A percentile compares a stretch with the other conserved stretches of the same genome.
phyloP scores from a whole-genome alignment of 768 basidiomycete genomes.

The Lactarius vividus region DNA sequence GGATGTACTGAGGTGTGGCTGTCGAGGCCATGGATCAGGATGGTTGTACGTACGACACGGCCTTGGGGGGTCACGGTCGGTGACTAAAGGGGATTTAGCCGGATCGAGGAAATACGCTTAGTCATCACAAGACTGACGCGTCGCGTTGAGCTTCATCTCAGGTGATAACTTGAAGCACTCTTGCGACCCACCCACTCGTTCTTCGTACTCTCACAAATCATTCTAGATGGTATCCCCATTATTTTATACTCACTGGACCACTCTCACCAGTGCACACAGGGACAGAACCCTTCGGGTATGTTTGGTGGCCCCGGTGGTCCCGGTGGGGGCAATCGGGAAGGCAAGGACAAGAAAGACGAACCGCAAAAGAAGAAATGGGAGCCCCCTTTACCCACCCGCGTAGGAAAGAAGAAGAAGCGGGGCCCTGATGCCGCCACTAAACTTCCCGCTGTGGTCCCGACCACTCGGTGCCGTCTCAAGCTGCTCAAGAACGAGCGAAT shows the following conservation, averaged over 20 bases:
- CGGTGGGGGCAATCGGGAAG: slow-evolving; percentile 30
- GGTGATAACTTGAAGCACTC: slow-evolving; percentile 18
- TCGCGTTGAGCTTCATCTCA: slow-evolving; percentile 30
- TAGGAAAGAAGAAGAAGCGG: slow-evolving; percentile 93
- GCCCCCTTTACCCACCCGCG: slow-evolving; percentile 92
- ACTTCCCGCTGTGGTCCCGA: slow-evolving; percentile 90
- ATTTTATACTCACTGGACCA: slow-evolving; percentile 15
- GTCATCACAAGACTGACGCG: slow-evolving; percentile 35
- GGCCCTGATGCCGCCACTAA: slow-evolving; percentile 92
- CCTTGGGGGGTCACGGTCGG: background rate
- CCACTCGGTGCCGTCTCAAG: slow-evolving; percentile 91
- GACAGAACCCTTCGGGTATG: slow-evolving; percentile 70
- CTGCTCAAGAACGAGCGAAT: slow-evolving; percentile 96
- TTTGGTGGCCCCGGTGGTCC: slow-evolving; percentile 34
- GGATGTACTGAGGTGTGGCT: slow-evolving; percentile 73
- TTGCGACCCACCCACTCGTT: slow-evolving; percentile 14
- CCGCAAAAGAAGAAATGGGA: slow-evolving; percentile 93
- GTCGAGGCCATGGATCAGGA: slow-evolving; percentile 35
- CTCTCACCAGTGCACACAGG: slow-evolving; percentile 41
- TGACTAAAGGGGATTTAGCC: background rate
- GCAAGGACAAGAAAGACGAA: slow-evolving; percentile 47
- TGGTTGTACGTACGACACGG: background rate
- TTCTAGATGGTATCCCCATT: slow-evolving; percentile 19
- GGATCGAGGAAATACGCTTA: slow-evolving; percentile 17
- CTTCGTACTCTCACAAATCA: slow-evolving; percentile 1